Evolutionary conservation across 2,329 filamentous ascomycete genomes (phyloP), one percentile per base, ranked within the genome.

Genomic region (Colletotrichum eremochloae): DNA sequence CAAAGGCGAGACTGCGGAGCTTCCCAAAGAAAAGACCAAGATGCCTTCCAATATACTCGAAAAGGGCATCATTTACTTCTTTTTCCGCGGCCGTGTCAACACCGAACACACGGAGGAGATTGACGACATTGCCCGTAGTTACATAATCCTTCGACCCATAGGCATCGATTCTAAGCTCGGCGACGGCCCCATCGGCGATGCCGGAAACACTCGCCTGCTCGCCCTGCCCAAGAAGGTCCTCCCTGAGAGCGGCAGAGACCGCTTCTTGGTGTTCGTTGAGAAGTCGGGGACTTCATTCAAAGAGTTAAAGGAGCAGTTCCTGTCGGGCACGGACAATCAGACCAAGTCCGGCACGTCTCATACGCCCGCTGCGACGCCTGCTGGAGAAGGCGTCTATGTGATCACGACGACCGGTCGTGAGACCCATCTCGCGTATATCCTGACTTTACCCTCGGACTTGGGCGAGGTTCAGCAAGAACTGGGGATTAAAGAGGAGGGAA

Each of bases 1-100:
- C 8, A n/a, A 53, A 2, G 36, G n/a, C 11, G 44, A 53, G 8
- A 67, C 68, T n/a, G 74, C 74, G 11, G 74, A 74, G 48, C 63
- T 67, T 15, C 55, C 74, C 9, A 58, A 72, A 24, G 46, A 68
- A 31, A 63, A 70, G 58, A 40, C 52, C 2, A 71, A 75, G 20
- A 66, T 75, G 15, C 72, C 74, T 15, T 75, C 87, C 0, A 87
- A 77, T 62, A 90, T 97, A 33, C 86, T 97, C 2, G 95, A 98
- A 78, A 97, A 96, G 78, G 95, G 95, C 4, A 88, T 96, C 76
- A 91, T 97, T 76, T 97, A 97, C 85, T 97, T 97, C 86, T 97
- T 97, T 85, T 92, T 93, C 77, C 91, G 95, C 24, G 90, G 91
- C 9, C 91, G 94, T 15, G 93, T 97, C 48, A 89, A 90, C 63